Evolutionary conservation across 2,329 filamentous ascomycete species (phyloP).

Genomic region (Talaromyces sp.): DNA sequence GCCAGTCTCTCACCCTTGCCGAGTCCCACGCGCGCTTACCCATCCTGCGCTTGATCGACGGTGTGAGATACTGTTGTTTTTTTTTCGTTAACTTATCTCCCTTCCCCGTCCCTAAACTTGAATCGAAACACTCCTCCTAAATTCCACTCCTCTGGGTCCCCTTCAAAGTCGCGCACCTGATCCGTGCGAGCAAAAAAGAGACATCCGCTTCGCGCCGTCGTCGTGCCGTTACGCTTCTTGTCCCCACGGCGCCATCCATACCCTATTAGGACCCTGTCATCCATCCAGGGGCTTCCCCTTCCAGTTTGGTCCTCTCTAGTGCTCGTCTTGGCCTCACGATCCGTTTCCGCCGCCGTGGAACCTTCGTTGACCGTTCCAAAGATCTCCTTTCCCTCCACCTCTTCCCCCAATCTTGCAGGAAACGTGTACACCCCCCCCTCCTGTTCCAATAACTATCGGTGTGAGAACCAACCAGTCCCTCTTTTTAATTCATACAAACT

Average conservation of each 20-base stretch:
- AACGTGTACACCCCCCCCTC: neutral
- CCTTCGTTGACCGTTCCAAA: conserved; percentile 11
- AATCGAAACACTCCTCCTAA: neutral
- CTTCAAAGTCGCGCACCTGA: neutral
- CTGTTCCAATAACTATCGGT: neutral
- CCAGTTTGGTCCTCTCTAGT: conserved; percentile 7
- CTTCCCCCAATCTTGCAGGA: neutral
- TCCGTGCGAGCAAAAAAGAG: conserved; percentile 11
- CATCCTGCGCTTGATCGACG: neutral
- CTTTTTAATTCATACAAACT: neutral
- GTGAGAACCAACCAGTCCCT: neutral
- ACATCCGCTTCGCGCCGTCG: conserved; percentile 11
- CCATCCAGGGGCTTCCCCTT: conserved; percentile 12
- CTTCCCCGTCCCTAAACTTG: neutral
- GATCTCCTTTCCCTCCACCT: conserved; percentile 9
- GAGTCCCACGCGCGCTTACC: neutral
- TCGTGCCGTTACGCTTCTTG: conserved; percentile 22
- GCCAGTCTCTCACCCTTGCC: neutral
- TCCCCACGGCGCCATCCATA: conserved; percentile 22
- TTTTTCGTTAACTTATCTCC: neutral
- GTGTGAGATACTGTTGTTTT: neutral
- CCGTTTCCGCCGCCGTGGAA: conserved; percentile 13
- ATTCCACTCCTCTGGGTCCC: neutral
- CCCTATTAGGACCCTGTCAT: conserved; percentile 10
- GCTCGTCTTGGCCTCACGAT: conserved; percentile 8